Evolutionary conservation across 2,329 filamentous ascomycete genomes (phyloP), one percentile per base, ranked within the genome.

Genomic region (Colletotrichum brevisporum): DNA sequence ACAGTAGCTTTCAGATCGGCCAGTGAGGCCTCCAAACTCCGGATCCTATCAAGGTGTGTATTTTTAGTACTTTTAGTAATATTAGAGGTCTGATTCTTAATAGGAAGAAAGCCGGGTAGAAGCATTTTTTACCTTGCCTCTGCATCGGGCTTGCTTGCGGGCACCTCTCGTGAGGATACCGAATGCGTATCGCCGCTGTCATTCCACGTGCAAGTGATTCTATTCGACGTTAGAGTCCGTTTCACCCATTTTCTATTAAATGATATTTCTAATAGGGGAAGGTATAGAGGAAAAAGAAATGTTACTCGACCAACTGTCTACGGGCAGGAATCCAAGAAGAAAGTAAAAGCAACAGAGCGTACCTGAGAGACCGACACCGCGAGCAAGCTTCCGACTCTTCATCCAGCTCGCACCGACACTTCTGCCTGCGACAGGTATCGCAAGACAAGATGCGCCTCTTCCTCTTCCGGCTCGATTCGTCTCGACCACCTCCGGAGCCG

Each of bases 351-450:
- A 18, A 10, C 24, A 62, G n/a, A 27, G 26, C 63, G 39, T 61
- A 70, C 69, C 69, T 60, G 10, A 71, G 54, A 36, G 67, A 67
- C 8, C 62, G 69, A 36, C 69, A 71, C 50, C 69, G 62, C 48
- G 66, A 55, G n/a, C 69, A 71, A 36, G 62, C 45, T 27, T 69
- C 66, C 24, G 67, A 69, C 21, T 71, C 61, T 41, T 65, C 57
- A 16, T 71, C 69, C 2, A 70, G 51, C 26, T 71, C 69, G 18
- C 69, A 71, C 16, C 62, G 54, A 45, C 69, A 71, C 48, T 71
- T 71, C 26, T 70, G 66, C 56, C 66, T 69, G 15, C 67, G 60
- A 21, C 69, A 71, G 6, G 69, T 70, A 43, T 71, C 69, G 21
- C 69, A 71, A 5, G 69, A 71, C 13, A 71, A 57, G n/a, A 71